Base-by-base conservation (phyloP, 2,329 filamentous ascomycete species). In the Pestalotiopsis sp. region DNA sequence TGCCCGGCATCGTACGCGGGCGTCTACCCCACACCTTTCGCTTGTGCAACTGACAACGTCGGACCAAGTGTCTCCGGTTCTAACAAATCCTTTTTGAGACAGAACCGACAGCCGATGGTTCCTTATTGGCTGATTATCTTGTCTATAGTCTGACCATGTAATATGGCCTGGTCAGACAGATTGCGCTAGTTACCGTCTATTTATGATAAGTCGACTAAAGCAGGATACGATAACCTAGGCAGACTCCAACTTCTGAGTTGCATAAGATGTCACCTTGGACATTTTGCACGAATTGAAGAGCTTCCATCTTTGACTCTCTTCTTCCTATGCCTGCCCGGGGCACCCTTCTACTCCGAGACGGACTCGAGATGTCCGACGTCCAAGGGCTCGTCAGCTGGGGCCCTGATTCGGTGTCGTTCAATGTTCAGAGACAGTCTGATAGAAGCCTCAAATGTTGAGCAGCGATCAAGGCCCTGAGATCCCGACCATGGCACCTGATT, bases 261-360 rank as follows among this genome's bases (percentile, higher is more conserved):
- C 59, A 62, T 36, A 23, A 36, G 31, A 62, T 62, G 59, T 40
- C 11, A 62, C 59, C 25, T 36, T 62, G 59, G 13, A 36, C 59
- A 62, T 38, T 38, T 38, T 62, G 59, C 59, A 62, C 59, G 27
- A 62, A 62, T 62, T 14, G 17, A 41, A 38, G 31, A n/a, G 38
- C 59, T 62, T 40, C 59, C n/a, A 40, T n/a, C 4, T 11, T 40
- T 17, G n/a, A 20, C 17, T 38, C 59, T 12, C 31, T n/a, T 36
- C 38, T 4, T 13, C 27, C 25, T 5, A 59, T 12, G 57, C 23
- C n/a, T 59, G 27, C 57, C 23, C 11, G 25, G 57, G 20, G 9
- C 45, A 23, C 13, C 23, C 23, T 27, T 59, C 25, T 17, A 27
- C 14, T 36, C 57, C 57, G 23, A 59, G 25, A 23, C 57, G 27